These are phyloP conservation scores for Sicyos edulis DNA, from an alignment of 306 rosid species.

Conservation along the genomic window DNA sequence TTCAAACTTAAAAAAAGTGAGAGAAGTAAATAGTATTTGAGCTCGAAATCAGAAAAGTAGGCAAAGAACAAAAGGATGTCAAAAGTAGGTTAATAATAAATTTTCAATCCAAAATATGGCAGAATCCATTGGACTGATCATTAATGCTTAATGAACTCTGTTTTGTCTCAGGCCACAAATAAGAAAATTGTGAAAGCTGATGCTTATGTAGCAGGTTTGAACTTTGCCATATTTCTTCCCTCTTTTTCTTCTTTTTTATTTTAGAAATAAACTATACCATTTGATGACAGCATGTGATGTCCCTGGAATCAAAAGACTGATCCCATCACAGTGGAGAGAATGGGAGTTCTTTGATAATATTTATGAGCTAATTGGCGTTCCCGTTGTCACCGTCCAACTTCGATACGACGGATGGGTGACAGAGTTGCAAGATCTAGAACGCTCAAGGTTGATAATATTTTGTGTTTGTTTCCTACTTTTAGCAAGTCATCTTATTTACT, in stretches of 20 bases:
- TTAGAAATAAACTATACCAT: constrained; percentile 23
- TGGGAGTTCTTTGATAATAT: constrained; percentile 69
- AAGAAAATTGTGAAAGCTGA: constrained; percentile 82
- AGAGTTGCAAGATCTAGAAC: constrained; percentile 84
- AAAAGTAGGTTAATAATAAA: background rate
- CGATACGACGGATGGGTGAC: constrained; percentile 98
- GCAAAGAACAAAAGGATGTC: background rate
- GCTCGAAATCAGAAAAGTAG: background rate
- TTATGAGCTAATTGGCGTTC: constrained; percentile 85
- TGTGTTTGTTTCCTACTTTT: background rate
- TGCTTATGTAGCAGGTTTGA: constrained; percentile 92
- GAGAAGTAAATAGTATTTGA: background rate
- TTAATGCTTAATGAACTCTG: constrained; percentile 16
- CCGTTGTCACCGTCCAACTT: constrained; percentile 98
- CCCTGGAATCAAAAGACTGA: constrained; percentile 88
- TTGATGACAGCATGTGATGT: constrained; percentile 87
- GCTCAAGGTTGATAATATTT: constrained; percentile 51
- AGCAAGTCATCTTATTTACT: background rate
- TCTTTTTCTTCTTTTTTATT: constrained; percentile 16
- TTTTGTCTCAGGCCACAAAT: constrained; percentile 62
- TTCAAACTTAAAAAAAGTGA: background rate
- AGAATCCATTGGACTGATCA: background rate
- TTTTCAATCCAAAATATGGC: background rate
- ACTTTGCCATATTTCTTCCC: constrained; percentile 24
- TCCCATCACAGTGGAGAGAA: constrained; percentile 82